phyloP scores from a whole-genome alignment of 768 basidiomycete species.

The Hysterangium stoloniferum region DNA sequence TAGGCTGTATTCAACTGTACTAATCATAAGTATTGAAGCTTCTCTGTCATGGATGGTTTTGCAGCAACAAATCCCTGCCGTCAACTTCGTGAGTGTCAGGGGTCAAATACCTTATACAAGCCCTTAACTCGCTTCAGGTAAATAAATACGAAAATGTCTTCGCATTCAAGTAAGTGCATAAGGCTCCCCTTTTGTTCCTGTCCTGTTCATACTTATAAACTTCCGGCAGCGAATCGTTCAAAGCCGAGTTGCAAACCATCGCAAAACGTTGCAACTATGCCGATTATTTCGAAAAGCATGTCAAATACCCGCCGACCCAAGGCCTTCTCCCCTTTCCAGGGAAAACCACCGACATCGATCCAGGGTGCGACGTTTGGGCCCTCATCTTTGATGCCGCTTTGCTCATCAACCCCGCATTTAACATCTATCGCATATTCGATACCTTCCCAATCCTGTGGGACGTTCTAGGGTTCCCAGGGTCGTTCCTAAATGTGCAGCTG shows the following conservation, averaged over 20 bases:
- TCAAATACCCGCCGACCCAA: slow-evolving; percentile 63
- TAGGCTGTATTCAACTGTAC: too few relatives aligned
- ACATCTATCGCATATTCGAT: slow-evolving; percentile 73
- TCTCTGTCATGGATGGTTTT: slow-evolving; percentile 53
- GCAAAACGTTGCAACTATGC: slow-evolving; percentile 55
- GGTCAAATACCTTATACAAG: background rate
- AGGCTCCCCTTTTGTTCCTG: background rate
- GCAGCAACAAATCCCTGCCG: slow-evolving; percentile 63
- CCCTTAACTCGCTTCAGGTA: slow-evolving; percentile 1
- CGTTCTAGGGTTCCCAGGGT: slow-evolving; percentile 68
- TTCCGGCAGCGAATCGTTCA: slow-evolving; percentile 48
- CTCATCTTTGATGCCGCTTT: slow-evolving; percentile 56
- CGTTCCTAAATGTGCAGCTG: slow-evolving; percentile 37
- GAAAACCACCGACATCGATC: slow-evolving; percentile 35
- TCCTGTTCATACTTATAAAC: background rate
- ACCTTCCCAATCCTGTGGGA: slow-evolving; percentile 71
- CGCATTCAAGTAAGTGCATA: slow-evolving; percentile 51
- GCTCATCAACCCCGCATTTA: slow-evolving; percentile 63
- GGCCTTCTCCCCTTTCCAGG: slow-evolving; percentile 62
- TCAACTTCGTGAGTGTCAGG: slow-evolving; percentile 44
- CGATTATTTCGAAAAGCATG: slow-evolving; percentile 51
- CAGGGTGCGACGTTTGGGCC: slow-evolving; percentile 62
- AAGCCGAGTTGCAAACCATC: slow-evolving; percentile 46
- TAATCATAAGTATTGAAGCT: background rate
- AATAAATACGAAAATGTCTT: slow-evolving; percentile 66